These are phyloP conservation scores for Cryptococcus sp. DNA, from an alignment of 1,284 basidiomycete genomes.

Conservation along the genomic window DNA sequence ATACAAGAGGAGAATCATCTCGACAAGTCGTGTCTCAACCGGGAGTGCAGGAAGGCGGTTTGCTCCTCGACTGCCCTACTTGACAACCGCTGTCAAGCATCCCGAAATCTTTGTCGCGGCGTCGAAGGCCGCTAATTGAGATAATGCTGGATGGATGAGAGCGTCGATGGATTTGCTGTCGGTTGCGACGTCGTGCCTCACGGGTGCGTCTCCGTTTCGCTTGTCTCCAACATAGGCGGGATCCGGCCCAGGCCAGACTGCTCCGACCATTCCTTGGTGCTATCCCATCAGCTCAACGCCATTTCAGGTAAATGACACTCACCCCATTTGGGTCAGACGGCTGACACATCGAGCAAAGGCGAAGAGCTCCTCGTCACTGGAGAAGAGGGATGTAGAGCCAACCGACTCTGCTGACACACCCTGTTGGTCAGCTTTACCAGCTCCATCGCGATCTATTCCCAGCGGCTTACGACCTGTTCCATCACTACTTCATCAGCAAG, in stretches of 20 bases:
- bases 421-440: constrained; percentile 45
- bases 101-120: too few species aligned
- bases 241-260: constrained; percentile 3
- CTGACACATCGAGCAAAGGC: constrained; percentile 91
- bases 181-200: background rate
- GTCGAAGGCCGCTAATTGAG: too few species aligned
- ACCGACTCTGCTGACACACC: constrained; percentile 69
- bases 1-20: too few species aligned
- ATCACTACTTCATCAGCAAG: constrained; percentile 63
- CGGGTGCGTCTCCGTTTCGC: constrained; percentile 3
- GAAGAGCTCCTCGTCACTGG: constrained; percentile 88
- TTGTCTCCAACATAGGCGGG: background rate
- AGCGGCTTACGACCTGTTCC: constrained; percentile 71
- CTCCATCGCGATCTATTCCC: constrained; percentile 1
- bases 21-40: too few species aligned
- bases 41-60: too few species aligned
- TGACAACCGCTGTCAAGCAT: too few species aligned
- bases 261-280: constrained; percentile 37
- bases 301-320: background rate
- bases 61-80: too few species aligned
- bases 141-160: too few species aligned
- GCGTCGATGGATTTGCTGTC: too few species aligned
- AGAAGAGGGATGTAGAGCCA: constrained; percentile 78
- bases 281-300: constrained; percentile 4
- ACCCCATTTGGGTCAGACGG: constrained; percentile 82